Base-by-base conservation (phyloP, 1,284 basidiomycete genomes). In the Flammula alnicola region DNA sequence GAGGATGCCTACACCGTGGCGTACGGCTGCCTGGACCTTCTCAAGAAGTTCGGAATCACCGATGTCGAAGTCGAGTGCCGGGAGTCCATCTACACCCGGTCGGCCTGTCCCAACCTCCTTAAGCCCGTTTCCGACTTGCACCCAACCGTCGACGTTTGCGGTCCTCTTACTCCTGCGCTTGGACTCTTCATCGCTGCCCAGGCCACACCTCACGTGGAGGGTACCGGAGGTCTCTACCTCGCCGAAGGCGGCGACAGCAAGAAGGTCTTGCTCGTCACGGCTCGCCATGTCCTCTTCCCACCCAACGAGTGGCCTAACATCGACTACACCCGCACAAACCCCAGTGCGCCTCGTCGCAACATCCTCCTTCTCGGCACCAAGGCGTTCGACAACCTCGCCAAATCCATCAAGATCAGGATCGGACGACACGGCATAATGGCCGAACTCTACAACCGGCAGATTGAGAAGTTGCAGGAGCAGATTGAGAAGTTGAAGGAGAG, bases 201-300 rank as follows among this genome's bases (percentile, higher is more conserved):
- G 48, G 56, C 52, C n/a, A 64, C 54, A 53, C 54, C 17, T 33
- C 48, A 32, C 41, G 8, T 33, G 23, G 57, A 66, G 43, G 71
- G 69, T 2, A 73, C 69, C 10, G 60, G 53, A 10, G 65, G 61
- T 9, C 52, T 73, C 49, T 73, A 63, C 57, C 39, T 73, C 53
- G 26, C 40, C 35, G 64, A 66, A 40, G 30, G 29, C 35, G 40
- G 49, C 42, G 30, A 52, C 35, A 54, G 47, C 51, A 41, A 45
- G 26, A 52, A 26, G 5, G 14, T 63, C 47, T 59, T 46, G 45
- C 44, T 55, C 38, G 32, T 64, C 26, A 58, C 63, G n/a, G 50
- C 50, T 20, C 42, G 60, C 20, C 63, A 64, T 47, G 55, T 63
- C 51, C 22, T 63, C 50, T 49, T 66, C 42, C 41, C 39, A 11